These are phyloP conservation scores for Podospora comata DNA, from an alignment of 495 filamentous ascomycete genomes.

Conservation along the genomic window DNA sequence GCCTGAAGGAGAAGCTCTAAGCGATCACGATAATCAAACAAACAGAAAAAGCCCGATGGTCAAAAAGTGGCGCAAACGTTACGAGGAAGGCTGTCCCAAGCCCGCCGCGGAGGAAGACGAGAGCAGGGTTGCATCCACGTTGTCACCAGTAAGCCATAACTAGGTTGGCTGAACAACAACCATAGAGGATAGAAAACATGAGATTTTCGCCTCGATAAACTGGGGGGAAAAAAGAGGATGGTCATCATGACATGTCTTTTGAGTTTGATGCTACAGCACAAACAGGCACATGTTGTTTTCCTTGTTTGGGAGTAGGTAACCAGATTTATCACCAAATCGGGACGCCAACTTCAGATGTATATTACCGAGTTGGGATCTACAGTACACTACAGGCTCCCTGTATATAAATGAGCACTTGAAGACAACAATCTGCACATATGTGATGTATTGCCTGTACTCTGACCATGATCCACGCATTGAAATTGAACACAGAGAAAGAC, in stretches of 20 bases:
- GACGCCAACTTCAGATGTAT: constrained; percentile 4
- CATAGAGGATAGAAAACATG: neutral
- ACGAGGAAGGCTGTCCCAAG: neutral
- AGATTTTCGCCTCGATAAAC: neutral
- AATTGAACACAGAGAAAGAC: neutral
- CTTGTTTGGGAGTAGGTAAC: neutral
- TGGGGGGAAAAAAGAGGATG: neutral
- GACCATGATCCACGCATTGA: too few relatives aligned
- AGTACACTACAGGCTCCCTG: constrained; percentile 6
- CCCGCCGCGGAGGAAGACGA: neutral
- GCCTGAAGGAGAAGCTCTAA: constrained; percentile 54
- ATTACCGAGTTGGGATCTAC: constrained; percentile 5
- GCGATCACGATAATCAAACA: constrained; percentile 3
- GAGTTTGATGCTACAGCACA: neutral
- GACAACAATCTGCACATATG: neutral
- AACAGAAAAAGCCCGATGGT: neutral
- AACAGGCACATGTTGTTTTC: neutral
- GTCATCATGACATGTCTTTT: neutral
- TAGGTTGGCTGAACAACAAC: neutral
- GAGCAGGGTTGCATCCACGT: neutral
- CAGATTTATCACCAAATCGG: neutral
- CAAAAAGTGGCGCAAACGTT: neutral
- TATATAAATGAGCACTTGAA: constrained; percentile 1
- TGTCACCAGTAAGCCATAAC: neutral
- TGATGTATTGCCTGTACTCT: neutral